Evolutionary conservation across 2,329 filamentous ascomycete species (phyloP).

Genomic region (Aspergillus sp.): DNA sequence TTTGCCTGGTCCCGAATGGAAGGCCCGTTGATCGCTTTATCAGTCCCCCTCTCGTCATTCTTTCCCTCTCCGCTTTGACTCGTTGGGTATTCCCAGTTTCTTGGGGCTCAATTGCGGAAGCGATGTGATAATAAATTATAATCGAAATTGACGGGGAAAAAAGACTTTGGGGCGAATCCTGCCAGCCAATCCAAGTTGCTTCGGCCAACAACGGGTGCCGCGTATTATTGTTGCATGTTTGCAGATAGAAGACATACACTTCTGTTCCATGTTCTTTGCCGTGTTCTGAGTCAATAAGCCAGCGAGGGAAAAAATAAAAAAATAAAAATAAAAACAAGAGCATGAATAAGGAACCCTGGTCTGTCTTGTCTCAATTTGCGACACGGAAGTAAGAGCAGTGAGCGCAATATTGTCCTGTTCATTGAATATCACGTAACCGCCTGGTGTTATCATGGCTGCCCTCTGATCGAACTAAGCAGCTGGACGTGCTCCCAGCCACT

Average conservation of each 20-base stretch:
- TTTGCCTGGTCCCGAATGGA: slow-evolving; percentile 6
- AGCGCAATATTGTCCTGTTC: not conserved
- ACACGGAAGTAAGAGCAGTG: not conserved
- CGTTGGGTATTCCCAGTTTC: not conserved
- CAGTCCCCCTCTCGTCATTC: slow-evolving; percentile 1
- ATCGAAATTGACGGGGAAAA: not conserved
- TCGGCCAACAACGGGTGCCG: not conserved
- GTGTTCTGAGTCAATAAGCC: not conserved
- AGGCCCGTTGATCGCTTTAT: slow-evolving; percentile 11
- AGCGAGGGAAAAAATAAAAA: too few species aligned
- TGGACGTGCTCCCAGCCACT: slow-evolving; percentile 16
- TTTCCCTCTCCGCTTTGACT: slow-evolving; percentile 1
- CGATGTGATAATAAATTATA: not conserved
- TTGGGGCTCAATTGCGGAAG: not conserved
- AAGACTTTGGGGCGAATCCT: not conserved
- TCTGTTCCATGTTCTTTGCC: not conserved
- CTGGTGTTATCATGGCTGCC: slow-evolving; percentile 3
- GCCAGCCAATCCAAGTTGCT: not conserved
- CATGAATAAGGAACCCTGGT: not conserved
- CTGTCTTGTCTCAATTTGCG: not conserved
- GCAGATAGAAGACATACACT: not conserved
- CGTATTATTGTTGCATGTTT: too few species aligned
- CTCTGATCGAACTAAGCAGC: slow-evolving; percentile 3
- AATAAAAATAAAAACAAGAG: not conserved
- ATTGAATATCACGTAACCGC: slow-evolving; percentile 4